These are phyloP conservation scores for Tricholoma matsutake DNA, from an alignment of 768 basidiomycete species.

Conservation along the genomic window DNA sequence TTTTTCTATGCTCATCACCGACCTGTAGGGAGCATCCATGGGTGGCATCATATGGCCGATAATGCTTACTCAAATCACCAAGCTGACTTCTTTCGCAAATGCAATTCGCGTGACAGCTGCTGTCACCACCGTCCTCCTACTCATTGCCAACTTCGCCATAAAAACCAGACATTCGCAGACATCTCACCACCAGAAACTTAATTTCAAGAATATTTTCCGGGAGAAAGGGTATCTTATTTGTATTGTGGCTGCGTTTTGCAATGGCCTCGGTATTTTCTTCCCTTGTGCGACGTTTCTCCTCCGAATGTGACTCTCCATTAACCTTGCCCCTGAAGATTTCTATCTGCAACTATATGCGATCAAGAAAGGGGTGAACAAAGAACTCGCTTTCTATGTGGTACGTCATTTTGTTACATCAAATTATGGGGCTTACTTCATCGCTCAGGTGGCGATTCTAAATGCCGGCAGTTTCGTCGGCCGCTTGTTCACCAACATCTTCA, in stretches of 20 bases:
- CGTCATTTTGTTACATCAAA: slow-evolving; percentile 15
- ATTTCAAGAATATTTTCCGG: slow-evolving; percentile 28
- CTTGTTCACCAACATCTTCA: slow-evolving; percentile 52
- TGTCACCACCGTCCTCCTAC: slow-evolving; percentile 26
- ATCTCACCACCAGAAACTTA: slow-evolving; percentile 14
- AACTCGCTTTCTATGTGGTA: slow-evolving; percentile 48
- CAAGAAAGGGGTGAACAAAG: slow-evolving; percentile 35
- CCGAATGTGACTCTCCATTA: slow-evolving; percentile 19
- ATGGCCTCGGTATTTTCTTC: slow-evolving; percentile 50
- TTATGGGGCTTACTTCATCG: not conserved
- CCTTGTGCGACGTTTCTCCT: slow-evolving; percentile 37
- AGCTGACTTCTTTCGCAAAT: slow-evolving; percentile 30
- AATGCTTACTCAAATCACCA: slow-evolving; percentile 36
- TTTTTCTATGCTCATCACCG: not conserved
- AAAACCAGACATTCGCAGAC: slow-evolving; percentile 18
- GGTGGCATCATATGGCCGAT: slow-evolving; percentile 55
- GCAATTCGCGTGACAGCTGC: slow-evolving; percentile 35
- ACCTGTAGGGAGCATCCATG: slow-evolving; percentile 37
- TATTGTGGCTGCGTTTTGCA: slow-evolving; percentile 12
- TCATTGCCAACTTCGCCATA: slow-evolving; percentile 32
- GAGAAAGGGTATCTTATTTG: slow-evolving; percentile 36
- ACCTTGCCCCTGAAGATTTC: slow-evolving; percentile 35
- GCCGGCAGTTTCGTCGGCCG: slow-evolving; percentile 52
- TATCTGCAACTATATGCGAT: slow-evolving; percentile 53
- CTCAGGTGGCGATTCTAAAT: slow-evolving; percentile 50